phyloP scores from a whole-genome alignment of 148 eudicot species.

The Polygonum maritimum region DNA sequence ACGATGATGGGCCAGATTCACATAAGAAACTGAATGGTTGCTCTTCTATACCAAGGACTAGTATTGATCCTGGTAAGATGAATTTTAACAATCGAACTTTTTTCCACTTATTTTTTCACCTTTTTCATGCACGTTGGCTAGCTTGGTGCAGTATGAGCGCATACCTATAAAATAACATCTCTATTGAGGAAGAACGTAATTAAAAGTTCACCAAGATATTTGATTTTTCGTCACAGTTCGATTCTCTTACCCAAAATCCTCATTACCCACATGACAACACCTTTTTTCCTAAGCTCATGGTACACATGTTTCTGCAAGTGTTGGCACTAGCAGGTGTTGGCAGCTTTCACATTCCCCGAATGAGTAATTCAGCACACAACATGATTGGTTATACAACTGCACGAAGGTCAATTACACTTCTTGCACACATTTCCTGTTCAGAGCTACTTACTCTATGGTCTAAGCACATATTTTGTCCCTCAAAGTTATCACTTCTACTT shows the following conservation, averaged over 20 bases:
- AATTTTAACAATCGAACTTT: constrained; percentile 1
- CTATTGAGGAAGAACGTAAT: neutral
- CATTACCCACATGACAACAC: constrained; percentile 57
- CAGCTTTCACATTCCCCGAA: constrained; percentile 91
- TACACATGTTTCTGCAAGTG: constrained; percentile 89
- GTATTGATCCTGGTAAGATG: constrained; percentile 58
- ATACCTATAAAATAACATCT: neutral
- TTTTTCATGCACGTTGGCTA: neutral
- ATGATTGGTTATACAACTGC: constrained; percentile 89
- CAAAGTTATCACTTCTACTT: constrained; percentile 20
- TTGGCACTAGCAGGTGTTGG: constrained; percentile 99
- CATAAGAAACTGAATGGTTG: constrained; percentile 68
- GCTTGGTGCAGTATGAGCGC: neutral
- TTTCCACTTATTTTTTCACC: neutral
- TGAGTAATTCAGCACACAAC: constrained; percentile 91
- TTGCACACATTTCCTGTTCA: constrained; percentile 42
- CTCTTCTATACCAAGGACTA: constrained; percentile 38
- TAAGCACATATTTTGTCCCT: constrained; percentile 1
- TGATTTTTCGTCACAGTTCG: neutral
- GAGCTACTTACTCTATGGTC: neutral
- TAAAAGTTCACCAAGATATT: constrained; percentile 2
- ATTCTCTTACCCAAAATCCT: constrained; percentile 20
- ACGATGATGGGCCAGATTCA: constrained; percentile 47
- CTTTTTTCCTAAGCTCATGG: constrained; percentile 59
- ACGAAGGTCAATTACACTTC: constrained; percentile 99